Evolutionary conservation across 129 eudicot genomes (phyloP).

Genomic region (Centrapalus pauciflorus): DNA sequence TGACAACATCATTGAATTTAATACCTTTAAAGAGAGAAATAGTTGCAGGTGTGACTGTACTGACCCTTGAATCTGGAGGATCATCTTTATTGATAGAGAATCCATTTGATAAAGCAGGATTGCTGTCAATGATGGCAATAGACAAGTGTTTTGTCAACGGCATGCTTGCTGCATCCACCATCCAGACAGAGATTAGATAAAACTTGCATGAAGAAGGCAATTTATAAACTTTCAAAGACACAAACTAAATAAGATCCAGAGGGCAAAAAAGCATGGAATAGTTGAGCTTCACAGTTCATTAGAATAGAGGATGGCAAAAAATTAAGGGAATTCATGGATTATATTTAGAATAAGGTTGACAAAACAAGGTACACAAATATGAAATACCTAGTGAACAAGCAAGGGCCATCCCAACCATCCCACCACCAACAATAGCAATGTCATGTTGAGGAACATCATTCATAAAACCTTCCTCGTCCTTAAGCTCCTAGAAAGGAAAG

Average conservation of each 20-base stretch:
- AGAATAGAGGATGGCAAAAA: not conserved
- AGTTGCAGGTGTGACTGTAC: constrained; percentile 92
- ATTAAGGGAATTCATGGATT: not conserved
- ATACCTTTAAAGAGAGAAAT: constrained; percentile 88
- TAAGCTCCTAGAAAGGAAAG: constrained; percentile 23
- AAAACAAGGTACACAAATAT: not conserved
- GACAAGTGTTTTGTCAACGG: constrained; percentile 71
- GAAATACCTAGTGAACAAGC: constrained; percentile 95
- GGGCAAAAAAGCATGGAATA: not conserved
- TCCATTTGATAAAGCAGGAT: constrained; percentile 61
- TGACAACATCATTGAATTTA: constrained; percentile 3
- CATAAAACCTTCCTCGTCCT: constrained; percentile 15
- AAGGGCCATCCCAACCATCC: constrained; percentile 99
- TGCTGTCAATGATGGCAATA: constrained; percentile 93
- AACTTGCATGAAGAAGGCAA: constrained; percentile 5
- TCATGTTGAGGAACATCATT: constrained; percentile 62
- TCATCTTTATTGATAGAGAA: constrained; percentile 60
- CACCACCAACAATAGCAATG: constrained; percentile 97
- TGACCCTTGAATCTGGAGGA: constrained; percentile 97
- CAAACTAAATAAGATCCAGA: not conserved
- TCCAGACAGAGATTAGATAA: constrained; percentile 12
- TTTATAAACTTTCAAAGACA: not conserved
- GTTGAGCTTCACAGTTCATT: not conserved
- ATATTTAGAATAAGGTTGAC: not conserved
- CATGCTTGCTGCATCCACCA: constrained; percentile 76